Base-by-base conservation (phyloP, 2,329 filamentous ascomycete genomes). In the Emmonsiellopsis sp. region DNA sequence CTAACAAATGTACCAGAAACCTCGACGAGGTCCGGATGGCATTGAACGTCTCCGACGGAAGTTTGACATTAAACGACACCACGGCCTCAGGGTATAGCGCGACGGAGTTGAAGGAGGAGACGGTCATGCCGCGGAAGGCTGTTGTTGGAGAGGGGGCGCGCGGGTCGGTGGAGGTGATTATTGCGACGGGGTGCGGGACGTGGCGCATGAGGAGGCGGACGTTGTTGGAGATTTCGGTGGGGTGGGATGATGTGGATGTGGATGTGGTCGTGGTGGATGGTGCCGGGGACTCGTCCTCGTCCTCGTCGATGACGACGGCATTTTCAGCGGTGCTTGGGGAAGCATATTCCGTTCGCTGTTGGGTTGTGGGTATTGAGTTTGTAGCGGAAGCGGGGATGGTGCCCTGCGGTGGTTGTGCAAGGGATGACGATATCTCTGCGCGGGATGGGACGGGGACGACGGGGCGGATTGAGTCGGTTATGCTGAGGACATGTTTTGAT, bases 51-150 rank as follows among this genome's bases (percentile, higher is more conserved):
- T 76, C 71, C 1, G 80, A 83, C 1, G 79, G 79, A 1, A 73
- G 60, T 50, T 76, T 76, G 53, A 84, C 73, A 57, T 84, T 85
- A 73, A 85, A 84, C 1, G 79, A 81, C 30, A 84, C 71, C n/a
- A 80, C 71, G 0, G 81, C 79, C 1, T 63, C 58, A 1, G 82
- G 81, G 32, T 71, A 62, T 2, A 84, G 67, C 0, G 79, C 76
- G 11, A 84, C 78, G 3, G 80, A 80, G 56, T 70, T 82, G 65
- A 85, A 78, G 1, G 81, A 84, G 2, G 82, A 84, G 34, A 84
- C 77, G 7, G 80, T 82, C 59, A 82, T 79, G 42, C 76, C 79
- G 37, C 73, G 70, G 57, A 71, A 73, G 10, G 62, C 62, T 41
- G 59, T 55, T 26, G 63, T 55, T 46, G 58, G 41, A 2, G 47